Conservation (phyloP, 1,284 basidiomycete species). For the Ceratobasidium sp. region DNA sequence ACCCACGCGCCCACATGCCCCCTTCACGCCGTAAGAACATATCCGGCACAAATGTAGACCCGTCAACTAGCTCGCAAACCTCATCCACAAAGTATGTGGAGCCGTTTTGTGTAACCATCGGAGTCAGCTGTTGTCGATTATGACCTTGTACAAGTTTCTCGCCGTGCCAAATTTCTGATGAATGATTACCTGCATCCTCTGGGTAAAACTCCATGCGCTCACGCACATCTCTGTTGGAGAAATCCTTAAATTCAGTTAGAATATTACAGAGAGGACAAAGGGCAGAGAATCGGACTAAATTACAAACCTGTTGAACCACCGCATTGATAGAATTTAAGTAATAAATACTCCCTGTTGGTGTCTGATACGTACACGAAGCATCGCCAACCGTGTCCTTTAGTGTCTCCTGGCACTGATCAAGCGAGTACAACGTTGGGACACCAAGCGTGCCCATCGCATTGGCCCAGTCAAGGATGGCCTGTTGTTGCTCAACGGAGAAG, state of each 20-base stretch:
- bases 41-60: neutral
- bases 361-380: conserved; percentile 1
- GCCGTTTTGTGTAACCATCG: neutral
- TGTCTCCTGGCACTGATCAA: conserved; percentile 17
- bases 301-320: conserved; percentile 29
- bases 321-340: conserved; percentile 21
- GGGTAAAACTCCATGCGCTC: conserved; percentile 16
- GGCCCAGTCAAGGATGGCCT: conserved; percentile 55
- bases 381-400: neutral
- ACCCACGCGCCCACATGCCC: conserved; percentile 2
- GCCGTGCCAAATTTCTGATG: conserved; percentile 24
- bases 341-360: neutral
- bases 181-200: neutral
- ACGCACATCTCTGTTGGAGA: conserved; percentile 3
- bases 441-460: conserved; percentile 52
- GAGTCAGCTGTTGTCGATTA: conserved; percentile 5
- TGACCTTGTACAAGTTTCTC: conserved; percentile 13
- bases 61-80: conserved; percentile 2
- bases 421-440: conserved; percentile 30
- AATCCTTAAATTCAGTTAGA: neutral
- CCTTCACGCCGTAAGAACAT: conserved; percentile 24
- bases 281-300: neutral
- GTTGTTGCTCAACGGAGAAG: conserved; percentile 55
- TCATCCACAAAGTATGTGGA: conserved; percentile 12
- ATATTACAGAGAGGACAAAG: neutral